Conservation (phyloP, 2,329 filamentous ascomycete genomes). For the Plenodomus lindquistii region DNA sequence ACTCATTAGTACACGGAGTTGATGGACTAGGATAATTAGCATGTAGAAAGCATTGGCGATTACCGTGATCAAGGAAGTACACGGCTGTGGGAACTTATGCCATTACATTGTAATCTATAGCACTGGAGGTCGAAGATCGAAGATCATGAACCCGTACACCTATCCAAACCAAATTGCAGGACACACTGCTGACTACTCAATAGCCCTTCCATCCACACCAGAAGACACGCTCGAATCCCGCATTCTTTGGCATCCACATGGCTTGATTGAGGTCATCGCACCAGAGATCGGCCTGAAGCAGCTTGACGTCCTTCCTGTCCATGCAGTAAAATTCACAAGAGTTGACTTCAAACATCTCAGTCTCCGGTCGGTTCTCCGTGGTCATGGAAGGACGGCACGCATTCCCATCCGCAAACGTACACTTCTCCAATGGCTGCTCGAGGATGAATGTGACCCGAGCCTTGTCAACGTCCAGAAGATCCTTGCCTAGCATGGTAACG, state of each 20-base stretch:
- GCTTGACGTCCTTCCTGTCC: not conserved
- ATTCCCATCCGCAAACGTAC: not conserved
- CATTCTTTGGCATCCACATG: conserved; percentile 2
- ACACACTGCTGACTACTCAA: no score
- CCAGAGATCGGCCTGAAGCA: conserved; percentile 5
- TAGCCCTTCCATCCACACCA: conserved; percentile 9
- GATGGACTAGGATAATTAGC: no score
- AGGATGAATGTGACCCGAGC: conserved; percentile 10
- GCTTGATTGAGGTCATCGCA: conserved; percentile 12
- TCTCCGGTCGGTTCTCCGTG: conserved; percentile 12
- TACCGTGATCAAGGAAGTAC: no score
- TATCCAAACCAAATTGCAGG: no score
- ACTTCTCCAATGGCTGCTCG: conserved; percentile 5
- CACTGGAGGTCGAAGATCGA: no score
- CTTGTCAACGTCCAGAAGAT: conserved; percentile 1
- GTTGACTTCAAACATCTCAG: conserved; percentile 3
- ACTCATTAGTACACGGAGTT: no score
- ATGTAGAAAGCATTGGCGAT: no score
- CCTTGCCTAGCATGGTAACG: conserved; percentile 3
- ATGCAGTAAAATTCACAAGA: conserved; percentile 2
- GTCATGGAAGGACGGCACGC: conserved; percentile 8
- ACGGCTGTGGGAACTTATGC: no score
- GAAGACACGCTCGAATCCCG: conserved; percentile 8
- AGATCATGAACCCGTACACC: no score
- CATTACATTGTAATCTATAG: no score